phyloP scores from a whole-genome alignment of 768 basidiomycete genomes.

The Artomyces pyxidatus region DNA sequence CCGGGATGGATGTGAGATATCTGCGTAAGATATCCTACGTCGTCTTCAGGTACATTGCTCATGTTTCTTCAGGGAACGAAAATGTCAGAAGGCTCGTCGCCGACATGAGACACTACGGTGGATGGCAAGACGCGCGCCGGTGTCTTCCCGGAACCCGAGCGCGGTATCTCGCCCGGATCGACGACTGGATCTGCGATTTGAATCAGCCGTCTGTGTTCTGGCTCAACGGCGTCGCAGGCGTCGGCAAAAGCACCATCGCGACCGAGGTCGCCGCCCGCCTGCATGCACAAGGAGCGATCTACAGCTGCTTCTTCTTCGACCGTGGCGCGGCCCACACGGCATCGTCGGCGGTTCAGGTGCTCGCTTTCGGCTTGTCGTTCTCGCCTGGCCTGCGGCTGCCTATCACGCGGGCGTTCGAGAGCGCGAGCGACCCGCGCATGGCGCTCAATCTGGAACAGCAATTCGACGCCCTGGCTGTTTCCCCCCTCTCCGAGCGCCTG shows the following conservation, averaged over 20 bases:
- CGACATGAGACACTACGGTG: slow-evolving; percentile 5
- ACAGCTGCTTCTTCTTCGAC: slow-evolving; percentile 17
- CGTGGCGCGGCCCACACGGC: slow-evolving; percentile 7
- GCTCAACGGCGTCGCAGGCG: slow-evolving; percentile 16
- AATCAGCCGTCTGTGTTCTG: slow-evolving; percentile 6
- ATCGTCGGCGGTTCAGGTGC: slow-evolving; percentile 8
- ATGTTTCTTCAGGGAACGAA: slow-evolving; percentile 3
- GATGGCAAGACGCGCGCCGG: slow-evolving; percentile 8
- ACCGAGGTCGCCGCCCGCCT: slow-evolving; percentile 13
- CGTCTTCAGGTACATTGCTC: not conserved
- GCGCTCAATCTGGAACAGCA: slow-evolving; percentile 11
- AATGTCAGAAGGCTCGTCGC: slow-evolving; percentile 2
- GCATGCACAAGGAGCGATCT: slow-evolving; percentile 6
- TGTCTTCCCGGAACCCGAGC: slow-evolving; percentile 12
- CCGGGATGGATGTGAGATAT: not conserved
- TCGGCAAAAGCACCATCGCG: slow-evolving; percentile 15
- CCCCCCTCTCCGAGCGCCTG: slow-evolving; percentile 3
- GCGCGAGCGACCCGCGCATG: not conserved
- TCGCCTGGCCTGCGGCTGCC: slow-evolving; percentile 7
- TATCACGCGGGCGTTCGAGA: slow-evolving; percentile 4
- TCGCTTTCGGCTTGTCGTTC: slow-evolving; percentile 13
- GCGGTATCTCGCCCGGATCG: slow-evolving; percentile 8
- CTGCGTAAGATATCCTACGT: not conserved
- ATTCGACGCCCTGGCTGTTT: slow-evolving; percentile 9
- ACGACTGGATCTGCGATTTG: slow-evolving; percentile 6